Percentiles rank a stretch among this genome's conserved stretches.
Evolutionary conservation across 1,139 yeast species (phyloP).

Genomic region (Sugiyamaella castrensis): DNA sequence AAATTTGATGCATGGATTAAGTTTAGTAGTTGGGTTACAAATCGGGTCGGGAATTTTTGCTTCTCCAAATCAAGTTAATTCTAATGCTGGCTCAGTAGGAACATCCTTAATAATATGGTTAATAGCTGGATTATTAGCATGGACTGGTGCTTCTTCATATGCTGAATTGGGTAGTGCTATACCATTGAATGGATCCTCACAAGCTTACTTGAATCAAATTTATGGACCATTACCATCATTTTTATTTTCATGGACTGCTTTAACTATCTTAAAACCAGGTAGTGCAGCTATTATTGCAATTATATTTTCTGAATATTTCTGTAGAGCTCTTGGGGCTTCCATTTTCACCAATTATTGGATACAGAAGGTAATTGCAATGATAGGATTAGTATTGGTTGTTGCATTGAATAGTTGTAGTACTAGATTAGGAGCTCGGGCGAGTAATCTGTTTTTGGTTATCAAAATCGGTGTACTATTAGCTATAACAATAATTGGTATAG

Average conservation of each 20-base stretch:
- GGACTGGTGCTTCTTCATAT: slow-evolving; percentile 46
- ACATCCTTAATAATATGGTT: slow-evolving; percentile 41
- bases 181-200: slow-evolving; percentile 44
- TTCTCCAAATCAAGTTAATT: slow-evolving; percentile 41
- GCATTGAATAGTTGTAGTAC: slow-evolving; percentile 36
- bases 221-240: slow-evolving; percentile 42
- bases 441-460: slow-evolving; percentile 37
- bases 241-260: slow-evolving; percentile 43
- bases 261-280: slow-evolving; percentile 42
- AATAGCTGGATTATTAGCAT: slow-evolving; percentile 42
- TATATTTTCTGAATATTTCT: slow-evolving; percentile 41
- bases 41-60: slow-evolving; percentile 46
- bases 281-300: slow-evolving; percentile 43
- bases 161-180: slow-evolving; percentile 44
- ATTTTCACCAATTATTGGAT: slow-evolving; percentile 30
- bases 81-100: slow-evolving; percentile 41
- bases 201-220: slow-evolving; percentile 41
- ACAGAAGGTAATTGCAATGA: slow-evolving; percentile 36
- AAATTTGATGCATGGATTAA: slow-evolving; percentile 39
- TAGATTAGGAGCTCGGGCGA: slow-evolving; percentile 37
- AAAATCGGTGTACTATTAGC: slow-evolving; percentile 36
- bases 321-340: slow-evolving; percentile 22
- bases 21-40: slow-evolving; percentile 43
- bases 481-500: slow-evolving; percentile 36
- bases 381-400: slow-evolving; percentile 33